Evolutionary conservation across 2,329 filamentous ascomycete genomes (phyloP).

Genomic region (Xylaria sp.): DNA sequence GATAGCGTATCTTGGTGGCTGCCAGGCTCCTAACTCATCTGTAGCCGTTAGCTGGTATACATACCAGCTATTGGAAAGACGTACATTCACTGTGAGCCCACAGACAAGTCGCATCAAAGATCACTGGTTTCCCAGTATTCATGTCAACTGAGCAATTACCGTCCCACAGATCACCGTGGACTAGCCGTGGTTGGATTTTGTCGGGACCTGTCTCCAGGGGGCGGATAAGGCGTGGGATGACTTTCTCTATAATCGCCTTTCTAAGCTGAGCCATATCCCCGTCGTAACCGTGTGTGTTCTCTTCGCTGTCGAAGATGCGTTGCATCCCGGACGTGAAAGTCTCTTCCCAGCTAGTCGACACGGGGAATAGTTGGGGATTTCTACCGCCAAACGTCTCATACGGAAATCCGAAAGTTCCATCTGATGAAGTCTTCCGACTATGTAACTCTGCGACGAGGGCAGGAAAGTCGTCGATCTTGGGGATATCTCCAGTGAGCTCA

Average conservation of each 20-base stretch:
- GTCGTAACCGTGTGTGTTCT: not conserved
- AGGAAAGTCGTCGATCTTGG: not conserved
- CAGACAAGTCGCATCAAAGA: conserved; percentile 23
- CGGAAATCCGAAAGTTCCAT: conserved; percentile 47
- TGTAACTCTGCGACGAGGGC: conserved; percentile 21
- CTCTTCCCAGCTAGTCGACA: conserved; percentile 41
- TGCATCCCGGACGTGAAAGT: conserved; percentile 45
- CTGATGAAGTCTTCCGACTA: conserved; percentile 28
- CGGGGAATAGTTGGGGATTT: conserved; percentile 32
- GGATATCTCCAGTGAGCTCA: not conserved
- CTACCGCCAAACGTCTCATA: conserved; percentile 43
- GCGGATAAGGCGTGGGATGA: conserved; percentile 43
- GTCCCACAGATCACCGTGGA: conserved; percentile 51
- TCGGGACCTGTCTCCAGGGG: conserved; percentile 35
- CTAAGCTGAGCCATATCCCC: not conserved
- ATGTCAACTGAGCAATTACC: conserved; percentile 44
- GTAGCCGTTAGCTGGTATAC: too few species aligned
- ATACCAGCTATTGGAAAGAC: too few species aligned
- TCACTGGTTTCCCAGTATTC: conserved; percentile 37
- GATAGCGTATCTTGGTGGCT: too few species aligned
- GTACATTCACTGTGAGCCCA: not conserved
- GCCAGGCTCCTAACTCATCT: too few species aligned
- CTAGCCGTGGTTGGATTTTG: conserved; percentile 38
- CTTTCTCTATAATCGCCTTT: not conserved
- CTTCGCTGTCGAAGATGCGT: conserved; percentile 34